These are phyloP conservation scores for Penicillium sp. DNA, from an alignment of 2,329 filamentous ascomycete genomes.

Conservation along the genomic window DNA sequence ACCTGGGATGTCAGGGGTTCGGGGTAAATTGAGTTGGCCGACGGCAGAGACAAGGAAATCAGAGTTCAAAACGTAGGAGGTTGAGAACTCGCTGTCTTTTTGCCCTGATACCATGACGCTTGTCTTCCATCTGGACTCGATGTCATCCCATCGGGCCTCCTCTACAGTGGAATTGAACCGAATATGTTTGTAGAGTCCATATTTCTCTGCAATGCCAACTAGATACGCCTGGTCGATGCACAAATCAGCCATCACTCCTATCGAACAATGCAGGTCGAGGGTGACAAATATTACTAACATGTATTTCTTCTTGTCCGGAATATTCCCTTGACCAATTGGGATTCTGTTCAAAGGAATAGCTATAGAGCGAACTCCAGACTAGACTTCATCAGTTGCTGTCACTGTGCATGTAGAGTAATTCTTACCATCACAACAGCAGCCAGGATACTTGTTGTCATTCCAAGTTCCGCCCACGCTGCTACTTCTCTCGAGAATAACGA, in stretches of 20 bases:
- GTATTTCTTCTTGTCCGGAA: conserved; percentile 60
- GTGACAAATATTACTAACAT: conserved; percentile 32
- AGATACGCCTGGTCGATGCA: conserved; percentile 47
- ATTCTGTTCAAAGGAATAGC: conserved; percentile 61
- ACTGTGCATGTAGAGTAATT: neutral
- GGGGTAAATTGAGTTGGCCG: conserved; percentile 57
- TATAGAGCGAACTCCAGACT: conserved; percentile 57
- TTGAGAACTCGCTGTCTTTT: conserved; percentile 56
- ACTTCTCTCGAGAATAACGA: conserved; percentile 23
- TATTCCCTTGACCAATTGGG: conserved; percentile 58
- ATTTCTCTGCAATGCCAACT: conserved; percentile 52
- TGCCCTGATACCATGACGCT: conserved; percentile 49
- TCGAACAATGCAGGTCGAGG: neutral
- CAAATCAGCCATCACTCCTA: neutral
- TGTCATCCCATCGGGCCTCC: conserved; percentile 55
- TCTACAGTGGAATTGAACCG: conserved; percentile 57
- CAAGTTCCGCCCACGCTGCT: conserved; percentile 23
- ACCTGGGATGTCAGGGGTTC: conserved; percentile 50
- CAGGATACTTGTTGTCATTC: conserved; percentile 55
- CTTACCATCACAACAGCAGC: conserved; percentile 53
- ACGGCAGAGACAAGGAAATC: conserved; percentile 60
- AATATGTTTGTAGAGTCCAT: conserved; percentile 56
- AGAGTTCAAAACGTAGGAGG: conserved; percentile 52
- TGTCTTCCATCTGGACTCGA: conserved; percentile 51
- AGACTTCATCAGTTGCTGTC: neutral